phyloP scores from a whole-genome alignment of 352 stramenopile species.

The Globisporangium solare region DNA sequence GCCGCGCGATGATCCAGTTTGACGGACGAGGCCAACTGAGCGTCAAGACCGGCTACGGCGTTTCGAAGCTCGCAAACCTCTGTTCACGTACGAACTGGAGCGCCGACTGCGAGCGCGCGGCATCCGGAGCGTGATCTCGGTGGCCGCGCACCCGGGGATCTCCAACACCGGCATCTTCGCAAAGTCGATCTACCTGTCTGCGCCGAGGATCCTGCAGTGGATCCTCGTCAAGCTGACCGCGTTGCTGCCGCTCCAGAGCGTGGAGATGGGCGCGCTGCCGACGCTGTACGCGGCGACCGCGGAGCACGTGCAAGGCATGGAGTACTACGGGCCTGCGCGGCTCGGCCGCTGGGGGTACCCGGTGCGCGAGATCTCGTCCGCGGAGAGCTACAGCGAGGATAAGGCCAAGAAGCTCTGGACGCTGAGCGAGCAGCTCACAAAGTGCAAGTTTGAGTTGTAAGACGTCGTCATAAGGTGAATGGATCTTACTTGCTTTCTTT shows the following conservation, averaged over 20 bases:
- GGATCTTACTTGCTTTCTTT: too few species aligned
- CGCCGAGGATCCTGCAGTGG: conserved; percentile 14
- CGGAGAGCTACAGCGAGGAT: conserved; percentile 12
- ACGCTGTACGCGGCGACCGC: conserved; percentile 9
- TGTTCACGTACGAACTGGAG: conserved; percentile 50
- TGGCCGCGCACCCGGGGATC: conserved; percentile 34
- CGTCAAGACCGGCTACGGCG: conserved; percentile 27
- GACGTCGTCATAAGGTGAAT: too few species aligned
- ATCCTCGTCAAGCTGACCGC: conserved; percentile 1
- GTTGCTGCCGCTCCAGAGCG: conserved; percentile 5
- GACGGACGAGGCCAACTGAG: conserved; percentile 24
- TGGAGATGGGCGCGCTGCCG: conserved; percentile 3
- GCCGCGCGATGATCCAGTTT: conserved; percentile 18
- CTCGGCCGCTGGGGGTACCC: conserved; percentile 13
- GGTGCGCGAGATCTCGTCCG: conserved; percentile 12
- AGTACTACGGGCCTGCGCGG: conserved; percentile 7
- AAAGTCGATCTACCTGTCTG: conserved; percentile 26
- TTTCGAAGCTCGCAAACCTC: conserved; percentile 45
- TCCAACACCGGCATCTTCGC: conserved; percentile 34
- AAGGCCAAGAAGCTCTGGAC: conserved; percentile 13
- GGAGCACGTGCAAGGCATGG: conserved; percentile 11
- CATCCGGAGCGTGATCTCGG: conserved; percentile 27
- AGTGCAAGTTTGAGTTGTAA: conserved; percentile 6
- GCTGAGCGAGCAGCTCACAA: conserved; percentile 13
- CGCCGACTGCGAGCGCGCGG: conserved; percentile 22